phyloP scores from a whole-genome alignment of 177 flowering plant species.

The Vitis hybrid region DNA sequence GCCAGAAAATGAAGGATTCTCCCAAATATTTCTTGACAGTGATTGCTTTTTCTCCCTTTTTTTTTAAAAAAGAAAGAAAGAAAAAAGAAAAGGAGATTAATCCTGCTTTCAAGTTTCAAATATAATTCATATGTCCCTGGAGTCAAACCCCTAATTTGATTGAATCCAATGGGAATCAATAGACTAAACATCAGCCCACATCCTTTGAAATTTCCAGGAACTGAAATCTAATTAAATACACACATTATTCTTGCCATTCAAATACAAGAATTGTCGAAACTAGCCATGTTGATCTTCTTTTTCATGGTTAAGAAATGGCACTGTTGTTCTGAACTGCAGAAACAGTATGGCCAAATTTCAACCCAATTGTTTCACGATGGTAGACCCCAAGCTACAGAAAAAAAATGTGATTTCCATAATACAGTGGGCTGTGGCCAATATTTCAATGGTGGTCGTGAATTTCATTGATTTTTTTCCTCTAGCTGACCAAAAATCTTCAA shows the following conservation, averaged over 20 bases:
- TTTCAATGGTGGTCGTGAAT: no score
- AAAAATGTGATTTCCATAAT: no score
- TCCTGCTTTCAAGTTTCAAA: background rate
- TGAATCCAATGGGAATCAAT: slow-evolving; percentile 8
- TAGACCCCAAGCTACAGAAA: no score
- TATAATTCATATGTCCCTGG: slow-evolving; percentile 3
- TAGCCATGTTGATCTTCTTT: background rate
- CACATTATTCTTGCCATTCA: slow-evolving; percentile 3
- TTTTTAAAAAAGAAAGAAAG: no score
- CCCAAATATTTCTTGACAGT: slow-evolving; percentile 34
- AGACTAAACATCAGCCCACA: slow-evolving; percentile 13
- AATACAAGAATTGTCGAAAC: background rate
- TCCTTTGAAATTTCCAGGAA: slow-evolving; percentile 18
- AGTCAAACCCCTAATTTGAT: slow-evolving; percentile 17
- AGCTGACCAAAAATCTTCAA: no score
- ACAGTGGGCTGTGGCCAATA: no score
- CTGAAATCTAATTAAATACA: background rate
- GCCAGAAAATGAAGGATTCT: slow-evolving; percentile 30
- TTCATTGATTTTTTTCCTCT: no score
- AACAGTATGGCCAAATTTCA: no score
- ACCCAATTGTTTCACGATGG: no score
- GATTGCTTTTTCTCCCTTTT: slow-evolving; percentile 11
- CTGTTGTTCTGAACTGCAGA: background rate
- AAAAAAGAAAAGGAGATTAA: background rate
- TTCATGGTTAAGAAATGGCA: background rate